phyloP scores from a whole-genome alignment of 495 filamentous ascomycete genomes.

The Astrothelium subdiscretum region DNA sequence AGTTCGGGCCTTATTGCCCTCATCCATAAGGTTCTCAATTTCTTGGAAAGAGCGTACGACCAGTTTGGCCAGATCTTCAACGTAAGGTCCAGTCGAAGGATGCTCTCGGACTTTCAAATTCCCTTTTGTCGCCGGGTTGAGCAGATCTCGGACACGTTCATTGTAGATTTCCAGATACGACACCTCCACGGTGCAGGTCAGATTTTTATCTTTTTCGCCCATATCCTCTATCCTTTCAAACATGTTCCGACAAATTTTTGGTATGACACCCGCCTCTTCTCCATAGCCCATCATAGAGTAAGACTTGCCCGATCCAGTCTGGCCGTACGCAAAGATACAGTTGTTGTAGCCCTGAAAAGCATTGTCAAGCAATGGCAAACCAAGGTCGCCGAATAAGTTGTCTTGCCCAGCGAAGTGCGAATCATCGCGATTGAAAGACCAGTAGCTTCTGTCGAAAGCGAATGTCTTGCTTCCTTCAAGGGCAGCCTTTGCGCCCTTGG shows the following conservation, averaged over 20 bases:
- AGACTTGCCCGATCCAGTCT: constrained; percentile 96
- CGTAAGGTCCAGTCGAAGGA: constrained; percentile 92
- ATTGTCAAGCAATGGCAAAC: constrained; percentile 88
- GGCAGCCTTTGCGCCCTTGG: constrained; percentile 48
- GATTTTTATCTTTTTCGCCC: constrained; percentile 60
- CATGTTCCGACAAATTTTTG: constrained; percentile 96
- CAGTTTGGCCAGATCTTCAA: constrained; percentile 93
- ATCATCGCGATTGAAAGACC: constrained; percentile 83
- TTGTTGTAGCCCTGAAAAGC: constrained; percentile 99
- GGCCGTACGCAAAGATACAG: constrained; percentile 99
- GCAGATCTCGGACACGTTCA: constrained; percentile 87
- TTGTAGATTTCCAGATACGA: constrained; percentile 99
- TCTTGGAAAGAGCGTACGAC: constrained; percentile 95
- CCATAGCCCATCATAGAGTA: constrained; percentile 99
- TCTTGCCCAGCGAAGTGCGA: constrained; percentile 83
- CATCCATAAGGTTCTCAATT: constrained; percentile 97
- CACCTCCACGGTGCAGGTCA: constrained; percentile 89
- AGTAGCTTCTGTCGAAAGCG: constrained; percentile 94
- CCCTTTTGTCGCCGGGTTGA: constrained; percentile 93
- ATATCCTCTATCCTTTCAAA: constrained; percentile 71
- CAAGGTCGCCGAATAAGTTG: constrained; percentile 77
- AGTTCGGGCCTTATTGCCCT: constrained; percentile 96
- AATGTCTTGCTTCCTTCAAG: constrained; percentile 79
- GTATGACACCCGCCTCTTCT: constrained; percentile 90
- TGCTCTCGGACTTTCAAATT: constrained; percentile 96